Evolutionary conservation across 352 stramenopile genomes (phyloP).

Genomic region (Pythium apleroticum): DNA sequence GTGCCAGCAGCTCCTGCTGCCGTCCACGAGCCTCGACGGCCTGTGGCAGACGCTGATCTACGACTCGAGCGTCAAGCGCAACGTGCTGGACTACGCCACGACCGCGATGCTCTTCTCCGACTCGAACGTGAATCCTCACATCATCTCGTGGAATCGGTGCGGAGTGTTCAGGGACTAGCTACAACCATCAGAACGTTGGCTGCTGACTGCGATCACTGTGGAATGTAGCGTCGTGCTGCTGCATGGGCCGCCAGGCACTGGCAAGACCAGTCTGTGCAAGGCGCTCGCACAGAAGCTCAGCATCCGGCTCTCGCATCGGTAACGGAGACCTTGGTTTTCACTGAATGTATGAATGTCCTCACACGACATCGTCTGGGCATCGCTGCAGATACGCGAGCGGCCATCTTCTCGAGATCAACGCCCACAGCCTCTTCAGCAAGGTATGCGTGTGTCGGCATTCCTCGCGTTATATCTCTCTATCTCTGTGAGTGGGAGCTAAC

Average conservation of each 20-base stretch:
- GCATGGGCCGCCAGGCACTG: conserved; percentile 91
- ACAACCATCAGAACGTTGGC: no score
- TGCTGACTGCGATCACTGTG: not conserved
- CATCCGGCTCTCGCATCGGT: conserved; percentile 80
- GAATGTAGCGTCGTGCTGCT: conserved; percentile 75
- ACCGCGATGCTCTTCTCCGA: conserved; percentile 91
- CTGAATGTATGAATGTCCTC: not conserved
- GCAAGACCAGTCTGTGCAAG: conserved; percentile 93
- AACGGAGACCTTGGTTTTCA: conserved; percentile 6
- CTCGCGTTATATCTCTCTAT: no score
- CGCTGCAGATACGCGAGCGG: conserved; percentile 55
- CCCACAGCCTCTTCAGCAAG: conserved; percentile 92
- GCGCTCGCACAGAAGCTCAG: conserved; percentile 91
- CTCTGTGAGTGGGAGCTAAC: no score
- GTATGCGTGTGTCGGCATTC: conserved; percentile 25
- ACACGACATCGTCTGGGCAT: conserved; percentile 4
- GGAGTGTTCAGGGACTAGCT: no score
- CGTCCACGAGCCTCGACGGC: conserved; percentile 59
- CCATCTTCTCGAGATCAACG: conserved; percentile 91
- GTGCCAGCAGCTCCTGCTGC: conserved; percentile 75
- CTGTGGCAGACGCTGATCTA: conserved; percentile 90
- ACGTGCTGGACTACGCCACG: conserved; percentile 86
- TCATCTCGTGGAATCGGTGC: conserved; percentile 91
- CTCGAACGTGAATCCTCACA: conserved; percentile 77
- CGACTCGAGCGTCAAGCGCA: conserved; percentile 71